Percentiles rank a stretch among this genome's conserved stretches.
These are phyloP conservation scores for Mortierella sp. DNA, from an alignment of 371 early-diverging fungal species.

Conservation along the genomic window DNA sequence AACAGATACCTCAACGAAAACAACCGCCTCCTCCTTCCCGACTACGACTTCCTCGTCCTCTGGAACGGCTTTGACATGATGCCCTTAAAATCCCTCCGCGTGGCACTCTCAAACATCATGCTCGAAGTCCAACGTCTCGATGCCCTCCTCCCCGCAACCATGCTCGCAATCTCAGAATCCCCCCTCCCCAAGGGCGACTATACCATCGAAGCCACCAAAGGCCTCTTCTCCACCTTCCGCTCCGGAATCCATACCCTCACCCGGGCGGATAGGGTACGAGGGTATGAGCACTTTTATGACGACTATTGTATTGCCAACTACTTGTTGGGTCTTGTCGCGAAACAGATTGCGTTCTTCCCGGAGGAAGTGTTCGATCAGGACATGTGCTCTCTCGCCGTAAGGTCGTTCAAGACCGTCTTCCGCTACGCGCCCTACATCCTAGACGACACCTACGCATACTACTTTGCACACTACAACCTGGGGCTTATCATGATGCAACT, in stretches of 20 bases:
- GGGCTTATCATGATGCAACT: conserved; percentile 41
- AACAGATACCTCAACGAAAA: conserved; percentile 50
- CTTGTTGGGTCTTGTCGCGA: conserved; percentile 40
- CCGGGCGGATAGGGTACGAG: conserved; percentile 31
- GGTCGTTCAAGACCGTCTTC: conserved; percentile 48
- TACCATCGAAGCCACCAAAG: conserved; percentile 48
- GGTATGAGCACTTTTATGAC: conserved; percentile 45
- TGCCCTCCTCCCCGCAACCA: conserved; percentile 35
- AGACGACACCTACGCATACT: conserved; percentile 54
- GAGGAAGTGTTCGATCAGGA: conserved; percentile 37
- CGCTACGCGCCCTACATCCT: conserved; percentile 54
- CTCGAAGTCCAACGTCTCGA: conserved; percentile 40
- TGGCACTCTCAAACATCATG: conserved; percentile 47
- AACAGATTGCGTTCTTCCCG: conserved; percentile 48
- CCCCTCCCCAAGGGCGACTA: conserved; percentile 44
- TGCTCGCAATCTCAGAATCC: conserved; percentile 41
- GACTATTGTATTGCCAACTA: conserved; percentile 52
- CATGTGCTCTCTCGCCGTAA: conserved; percentile 33
- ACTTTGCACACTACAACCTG: conserved; percentile 51
- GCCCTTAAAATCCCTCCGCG: conserved; percentile 42
- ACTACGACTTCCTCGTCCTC: conserved; percentile 53
- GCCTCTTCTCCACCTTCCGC: conserved; percentile 17
- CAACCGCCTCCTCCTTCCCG: conserved; percentile 31
- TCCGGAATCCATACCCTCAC: conserved; percentile 41
- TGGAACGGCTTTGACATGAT: conserved; percentile 59